Conservation (phyloP, 2,329 filamentous ascomycete genomes). For the Alternaria brassicicola region DNA sequence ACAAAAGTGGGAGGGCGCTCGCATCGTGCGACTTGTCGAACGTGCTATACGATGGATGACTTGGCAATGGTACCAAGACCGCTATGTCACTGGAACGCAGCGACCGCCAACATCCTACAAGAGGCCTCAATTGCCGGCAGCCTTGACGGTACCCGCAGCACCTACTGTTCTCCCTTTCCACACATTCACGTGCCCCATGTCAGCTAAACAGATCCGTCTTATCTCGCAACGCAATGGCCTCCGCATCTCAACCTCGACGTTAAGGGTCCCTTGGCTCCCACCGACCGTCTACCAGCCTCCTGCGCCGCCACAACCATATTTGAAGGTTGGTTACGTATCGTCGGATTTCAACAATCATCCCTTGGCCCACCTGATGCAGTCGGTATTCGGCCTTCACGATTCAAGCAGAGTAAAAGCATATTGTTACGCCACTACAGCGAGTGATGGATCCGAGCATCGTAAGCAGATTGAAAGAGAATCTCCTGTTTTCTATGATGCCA, state of each 20-base stretch:
- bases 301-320: slow-evolving; percentile 75
- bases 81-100: slow-evolving; percentile 66
- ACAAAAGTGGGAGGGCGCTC: slow-evolving; percentile 85
- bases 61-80: slow-evolving; percentile 88
- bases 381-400: slow-evolving; percentile 92
- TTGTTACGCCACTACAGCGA: slow-evolving; percentile 93
- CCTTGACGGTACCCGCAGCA: slow-evolving; percentile 79
- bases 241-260: slow-evolving; percentile 87
- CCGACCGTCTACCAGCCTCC: slow-evolving; percentile 83
- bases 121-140: slow-evolving; percentile 74
- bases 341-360: slow-evolving; percentile 99
- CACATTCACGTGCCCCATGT: slow-evolving; percentile 93
- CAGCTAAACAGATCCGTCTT: slow-evolving; percentile 85
- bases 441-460: slow-evolving; percentile 86
- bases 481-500: slow-evolving; percentile 88
- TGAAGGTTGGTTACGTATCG: slow-evolving; percentile 96
- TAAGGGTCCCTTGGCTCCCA: slow-evolving; percentile 87
- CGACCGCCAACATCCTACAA: slow-evolving; percentile 66
- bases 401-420: slow-evolving; percentile 76
- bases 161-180: slow-evolving; percentile 97
- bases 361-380: slow-evolving; percentile 96
- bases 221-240: slow-evolving; percentile 96
- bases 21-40: slow-evolving; percentile 82
- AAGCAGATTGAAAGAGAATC: slow-evolving; percentile 92
- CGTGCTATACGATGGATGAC: slow-evolving; percentile 77